Percentiles rank a stretch among this genome's conserved stretches.
phyloP scores from a whole-genome alignment of 2,329 filamentous ascomycete genomes.

The Alternaria sp. region DNA sequence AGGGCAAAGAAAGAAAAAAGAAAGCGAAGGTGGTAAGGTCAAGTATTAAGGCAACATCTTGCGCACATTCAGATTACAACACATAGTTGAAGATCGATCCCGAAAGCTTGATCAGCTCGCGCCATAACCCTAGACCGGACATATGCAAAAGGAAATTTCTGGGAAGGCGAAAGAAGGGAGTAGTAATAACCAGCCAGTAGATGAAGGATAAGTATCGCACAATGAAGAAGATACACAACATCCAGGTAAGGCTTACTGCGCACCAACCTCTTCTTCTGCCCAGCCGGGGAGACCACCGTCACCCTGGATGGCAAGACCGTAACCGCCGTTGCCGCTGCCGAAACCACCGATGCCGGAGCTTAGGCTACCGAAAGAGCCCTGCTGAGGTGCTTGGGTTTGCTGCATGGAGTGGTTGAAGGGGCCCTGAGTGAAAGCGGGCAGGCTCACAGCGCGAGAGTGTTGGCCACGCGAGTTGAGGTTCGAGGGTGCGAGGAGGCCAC shows the following conservation, averaged over 20 bases:
- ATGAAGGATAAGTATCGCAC: slow-evolving; percentile 38
- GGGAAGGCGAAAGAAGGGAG: slow-evolving; percentile 3
- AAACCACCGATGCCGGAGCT: slow-evolving; percentile 65
- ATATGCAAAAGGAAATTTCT: slow-evolving; percentile 11
- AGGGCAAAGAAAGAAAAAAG: slow-evolving; percentile 4
- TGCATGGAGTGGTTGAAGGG: slow-evolving; percentile 56
- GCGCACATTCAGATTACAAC: slow-evolving; percentile 30
- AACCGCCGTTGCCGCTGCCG: slow-evolving; percentile 60
- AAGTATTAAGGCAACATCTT: slow-evolving; percentile 22
- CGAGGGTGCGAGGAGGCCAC: slow-evolving; percentile 76
- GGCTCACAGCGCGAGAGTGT: slow-evolving; percentile 83
- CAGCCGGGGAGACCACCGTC: slow-evolving; percentile 66
- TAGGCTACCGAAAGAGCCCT: slow-evolving; percentile 64
- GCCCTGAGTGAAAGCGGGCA: slow-evolving; percentile 74
- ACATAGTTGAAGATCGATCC: slow-evolving; percentile 22
- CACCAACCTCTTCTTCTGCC: slow-evolving; percentile 68
- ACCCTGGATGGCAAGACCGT: slow-evolving; percentile 65
- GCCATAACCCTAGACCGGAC: slow-evolving; percentile 12
- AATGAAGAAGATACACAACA: slow-evolving; percentile 32
- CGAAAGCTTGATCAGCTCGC: slow-evolving; percentile 18
- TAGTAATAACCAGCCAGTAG: slow-evolving; percentile 34
- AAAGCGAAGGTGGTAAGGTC: slow-evolving; percentile 28
- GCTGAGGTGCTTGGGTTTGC: slow-evolving; percentile 47
- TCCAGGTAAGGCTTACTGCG: slow-evolving; percentile 50
- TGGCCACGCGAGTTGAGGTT: slow-evolving; percentile 64